Evolutionary conservation across 345 rosid genomes (phyloP).

Genomic region (Trapa bicornis): DNA sequence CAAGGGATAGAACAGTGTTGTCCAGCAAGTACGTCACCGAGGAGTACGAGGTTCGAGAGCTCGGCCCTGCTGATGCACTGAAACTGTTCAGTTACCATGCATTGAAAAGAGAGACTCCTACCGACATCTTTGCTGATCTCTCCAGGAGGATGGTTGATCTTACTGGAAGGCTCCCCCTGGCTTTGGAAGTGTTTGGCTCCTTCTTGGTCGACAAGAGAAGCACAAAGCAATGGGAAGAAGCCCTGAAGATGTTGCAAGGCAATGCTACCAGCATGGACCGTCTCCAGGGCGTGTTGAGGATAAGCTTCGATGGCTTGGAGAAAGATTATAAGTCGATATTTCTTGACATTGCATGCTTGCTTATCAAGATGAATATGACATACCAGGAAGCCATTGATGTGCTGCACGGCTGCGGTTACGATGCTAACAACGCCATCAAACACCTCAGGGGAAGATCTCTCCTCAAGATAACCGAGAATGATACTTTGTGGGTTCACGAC

Average conservation of each 20-base stretch:
- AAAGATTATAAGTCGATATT: conserved; percentile 29
- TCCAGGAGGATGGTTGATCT: conserved; percentile 35
- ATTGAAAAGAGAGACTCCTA: conserved; percentile 36
- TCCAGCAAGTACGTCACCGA: conserved; percentile 10
- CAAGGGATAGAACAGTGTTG: conserved; percentile 34
- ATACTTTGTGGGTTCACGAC: conserved; percentile 58
- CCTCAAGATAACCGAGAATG: conserved; percentile 19
- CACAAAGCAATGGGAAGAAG: conserved; percentile 35
- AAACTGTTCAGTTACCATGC: conserved; percentile 53
- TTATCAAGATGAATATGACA: conserved; percentile 22
- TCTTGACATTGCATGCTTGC: conserved; percentile 59
- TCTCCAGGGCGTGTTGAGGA: conserved; percentile 31
- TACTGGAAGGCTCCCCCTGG: conserved; percentile 49
- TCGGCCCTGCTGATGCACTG: conserved; percentile 21
- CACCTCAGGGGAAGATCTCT: conserved; percentile 44
- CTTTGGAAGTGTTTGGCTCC: conserved; percentile 62
- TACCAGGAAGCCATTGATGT: conserved; percentile 34
- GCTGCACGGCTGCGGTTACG: conserved; percentile 47
- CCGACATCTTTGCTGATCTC: conserved; percentile 15
- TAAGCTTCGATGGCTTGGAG: conserved; percentile 50
- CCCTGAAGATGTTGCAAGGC: conserved; percentile 25
- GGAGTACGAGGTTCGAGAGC: conserved; percentile 35
- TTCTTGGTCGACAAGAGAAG: conserved; percentile 37
- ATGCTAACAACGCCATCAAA: conserved; percentile 29
- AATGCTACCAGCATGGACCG: conserved; percentile 4